Conservation (phyloP, 306 rosid genomes). For the Cucurbita maxima region DNA sequence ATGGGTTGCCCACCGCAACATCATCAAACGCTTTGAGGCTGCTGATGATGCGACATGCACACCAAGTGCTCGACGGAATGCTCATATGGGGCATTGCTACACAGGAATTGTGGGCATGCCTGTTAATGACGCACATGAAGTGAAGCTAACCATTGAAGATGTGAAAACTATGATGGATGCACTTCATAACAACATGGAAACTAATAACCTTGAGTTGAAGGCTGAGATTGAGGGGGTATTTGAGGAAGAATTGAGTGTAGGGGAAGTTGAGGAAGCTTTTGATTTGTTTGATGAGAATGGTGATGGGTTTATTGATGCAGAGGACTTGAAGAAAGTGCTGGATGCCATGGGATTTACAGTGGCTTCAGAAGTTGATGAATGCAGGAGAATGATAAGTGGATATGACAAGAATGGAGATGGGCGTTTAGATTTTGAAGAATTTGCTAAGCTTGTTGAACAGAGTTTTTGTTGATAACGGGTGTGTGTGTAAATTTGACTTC, state of each 20-base stretch:
- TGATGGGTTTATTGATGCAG: conserved; percentile 40
- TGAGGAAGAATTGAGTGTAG: conserved; percentile 25
- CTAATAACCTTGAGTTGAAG: neutral
- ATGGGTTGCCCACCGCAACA: neutral
- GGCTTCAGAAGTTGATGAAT: conserved; percentile 15
- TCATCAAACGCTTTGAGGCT: neutral
- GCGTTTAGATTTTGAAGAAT: conserved; percentile 27
- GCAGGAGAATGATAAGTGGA: conserved; percentile 25
- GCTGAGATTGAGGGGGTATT: conserved; percentile 11
- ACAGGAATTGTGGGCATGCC: neutral
- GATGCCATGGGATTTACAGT: conserved; percentile 19
- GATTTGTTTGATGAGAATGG: conserved; percentile 29
- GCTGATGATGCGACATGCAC: neutral
- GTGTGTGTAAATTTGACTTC: neutral
- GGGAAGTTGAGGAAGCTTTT: conserved; percentile 36
- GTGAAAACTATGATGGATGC: conserved; percentile 15
- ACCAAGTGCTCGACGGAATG: neutral
- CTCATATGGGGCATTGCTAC: neutral
- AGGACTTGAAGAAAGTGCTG: conserved; percentile 26
- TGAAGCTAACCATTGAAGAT: conserved; percentile 11
- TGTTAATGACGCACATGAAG: neutral
- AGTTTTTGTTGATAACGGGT: conserved; percentile 12
- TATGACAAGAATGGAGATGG: conserved; percentile 35
- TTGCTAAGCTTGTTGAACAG: conserved; percentile 19
- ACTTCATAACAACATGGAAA: neutral